These are phyloP conservation scores for Russula earlei DNA, from an alignment of 768 basidiomycete genomes.

Conservation along the genomic window DNA sequence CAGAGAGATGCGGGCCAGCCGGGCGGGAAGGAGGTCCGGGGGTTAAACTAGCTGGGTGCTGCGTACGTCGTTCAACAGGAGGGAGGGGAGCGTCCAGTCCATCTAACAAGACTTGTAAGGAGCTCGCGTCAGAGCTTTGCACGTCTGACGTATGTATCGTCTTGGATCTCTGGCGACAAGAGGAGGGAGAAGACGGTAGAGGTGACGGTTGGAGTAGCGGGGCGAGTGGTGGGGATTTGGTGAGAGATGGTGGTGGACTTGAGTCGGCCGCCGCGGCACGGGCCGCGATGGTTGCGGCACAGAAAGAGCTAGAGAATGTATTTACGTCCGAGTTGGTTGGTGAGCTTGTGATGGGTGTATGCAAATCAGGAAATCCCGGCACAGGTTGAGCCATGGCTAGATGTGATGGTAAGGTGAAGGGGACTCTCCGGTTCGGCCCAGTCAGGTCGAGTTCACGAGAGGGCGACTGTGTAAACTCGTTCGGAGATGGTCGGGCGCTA, in stretches of 20 bases:
- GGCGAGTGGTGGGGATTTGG: neutral
- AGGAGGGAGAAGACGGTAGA: neutral
- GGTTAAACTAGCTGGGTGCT: slow-evolving; percentile 7
- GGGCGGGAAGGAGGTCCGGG: neutral
- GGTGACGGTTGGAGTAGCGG: neutral
- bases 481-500: neutral
- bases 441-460: neutral
- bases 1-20: neutral
- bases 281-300: neutral
- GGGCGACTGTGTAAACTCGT: neutral
- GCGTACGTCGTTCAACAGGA: neutral
- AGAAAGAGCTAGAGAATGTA: neutral
- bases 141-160: neutral
- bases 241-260: neutral
- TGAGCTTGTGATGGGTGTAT: neutral
- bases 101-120: neutral
- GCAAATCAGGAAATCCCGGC: neutral
- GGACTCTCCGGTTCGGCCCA: neutral
- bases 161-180: neutral
- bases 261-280: neutral
- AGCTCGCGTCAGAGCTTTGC: neutral
- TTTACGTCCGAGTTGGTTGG: neutral
- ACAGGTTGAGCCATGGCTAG: neutral
- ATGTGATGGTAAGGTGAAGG: slow-evolving; percentile 2
- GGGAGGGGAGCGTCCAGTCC: neutral